Evolutionary conservation across 2,329 filamentous ascomycete genomes (phyloP).

Genomic region (Bimuria novae-zelandiae): DNA sequence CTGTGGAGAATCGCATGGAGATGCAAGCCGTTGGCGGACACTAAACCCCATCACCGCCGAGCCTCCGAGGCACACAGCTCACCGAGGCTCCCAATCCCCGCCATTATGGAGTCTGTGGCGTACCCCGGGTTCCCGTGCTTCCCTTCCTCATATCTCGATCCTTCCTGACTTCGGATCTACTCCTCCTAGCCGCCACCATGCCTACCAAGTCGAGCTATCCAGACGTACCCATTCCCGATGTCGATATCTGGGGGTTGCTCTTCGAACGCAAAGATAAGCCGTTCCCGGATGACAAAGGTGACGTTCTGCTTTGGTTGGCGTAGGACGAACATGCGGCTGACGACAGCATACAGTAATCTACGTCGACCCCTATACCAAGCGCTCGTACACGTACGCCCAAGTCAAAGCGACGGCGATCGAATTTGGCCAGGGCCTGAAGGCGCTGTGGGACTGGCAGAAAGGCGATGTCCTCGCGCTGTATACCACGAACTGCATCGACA

Average conservation of each 20-base stretch:
- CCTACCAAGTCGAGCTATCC: constrained; percentile 70
- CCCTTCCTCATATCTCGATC: not conserved
- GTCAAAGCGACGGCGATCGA: constrained; percentile 67
- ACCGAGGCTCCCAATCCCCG: constrained; percentile 5
- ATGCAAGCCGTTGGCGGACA: not conserved
- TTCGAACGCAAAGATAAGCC: constrained; percentile 70
- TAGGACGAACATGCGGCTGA: constrained; percentile 10
- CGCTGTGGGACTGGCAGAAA: constrained; percentile 76
- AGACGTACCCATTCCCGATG: constrained; percentile 69
- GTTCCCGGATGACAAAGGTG: constrained; percentile 76
- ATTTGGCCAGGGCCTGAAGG: constrained; percentile 81
- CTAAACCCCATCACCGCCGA: constrained; percentile 9
- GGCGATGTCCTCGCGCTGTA: constrained; percentile 83
- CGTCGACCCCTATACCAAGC: constrained; percentile 71
- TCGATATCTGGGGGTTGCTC: constrained; percentile 78
- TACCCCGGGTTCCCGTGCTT: not conserved
- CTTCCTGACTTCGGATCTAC: not conserved
- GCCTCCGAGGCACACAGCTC: not conserved
- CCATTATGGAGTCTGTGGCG: constrained; percentile 3
- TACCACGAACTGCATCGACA: constrained; percentile 86
- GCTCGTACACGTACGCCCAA: constrained; percentile 72
- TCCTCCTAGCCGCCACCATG: constrained; percentile 56
- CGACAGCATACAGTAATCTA: constrained; percentile 66
- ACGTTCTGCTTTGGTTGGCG: constrained; percentile 14
- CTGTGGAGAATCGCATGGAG: not conserved